Base-by-base conservation (phyloP, 306 rosid species). In the Geum urbanum region DNA sequence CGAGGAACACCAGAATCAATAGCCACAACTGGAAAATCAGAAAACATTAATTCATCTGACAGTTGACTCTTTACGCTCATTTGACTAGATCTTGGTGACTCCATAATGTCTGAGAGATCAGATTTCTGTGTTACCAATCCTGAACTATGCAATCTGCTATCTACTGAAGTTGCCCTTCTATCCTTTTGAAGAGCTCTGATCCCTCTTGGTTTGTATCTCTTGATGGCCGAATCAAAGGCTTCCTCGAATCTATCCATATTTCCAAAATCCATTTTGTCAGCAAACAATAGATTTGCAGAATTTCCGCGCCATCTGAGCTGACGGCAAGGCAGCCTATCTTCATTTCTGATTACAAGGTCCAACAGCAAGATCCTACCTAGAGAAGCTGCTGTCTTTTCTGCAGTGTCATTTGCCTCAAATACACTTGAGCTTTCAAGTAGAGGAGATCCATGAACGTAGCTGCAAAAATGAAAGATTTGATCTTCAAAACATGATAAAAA, bases 1-100 rank as follows among this genome's bases (percentile, higher is more conserved):
- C 96, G 99, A 72, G 99, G 99, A 78, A 94, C 99, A 61, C 91
- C 88, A 6, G 96, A 92, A 69, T 92, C 99, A 77, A 94, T 91
- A 76, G 97, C 99, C 84, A 89, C 85, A 71, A 89, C 78, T 74
- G 79, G 83, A 35, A 84, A 78, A 76, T 90, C 96, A 40, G 81
- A 77, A 71, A 70, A 72, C 43, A 50, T 8, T 16, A 66, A 63
- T 70, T 77, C 84, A 72, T 67, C 82, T 8, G 89, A 94, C 47
- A 72, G 46, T 71, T 74, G 86, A 75, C 85, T 84, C 75, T 20
- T 73, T 44, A 75, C 74, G 75, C 84, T 74, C 48, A 55, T 77
- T 56, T 74, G 75, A 45, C 71, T 65, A 56, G 92, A 86, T 74
- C 73, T 86, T 24, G 96, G 95, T 6, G 91, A 89, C 77, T 87